Conservation (phyloP, 495 filamentous ascomycete species). For the Ramalina peruviana region DNA sequence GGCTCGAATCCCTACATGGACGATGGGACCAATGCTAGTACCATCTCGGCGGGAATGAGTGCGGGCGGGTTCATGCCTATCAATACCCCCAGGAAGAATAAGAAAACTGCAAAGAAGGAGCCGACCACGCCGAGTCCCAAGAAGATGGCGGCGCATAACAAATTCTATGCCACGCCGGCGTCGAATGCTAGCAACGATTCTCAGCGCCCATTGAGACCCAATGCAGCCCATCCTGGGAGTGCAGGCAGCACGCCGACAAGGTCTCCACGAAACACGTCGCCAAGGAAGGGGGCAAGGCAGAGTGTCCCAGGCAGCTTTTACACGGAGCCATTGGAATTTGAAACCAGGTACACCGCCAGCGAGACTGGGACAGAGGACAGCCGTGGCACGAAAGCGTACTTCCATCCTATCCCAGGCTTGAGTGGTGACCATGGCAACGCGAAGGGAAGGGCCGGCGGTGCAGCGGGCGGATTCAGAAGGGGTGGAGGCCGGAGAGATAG, state of each 20-base stretch:
- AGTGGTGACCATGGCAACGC: constrained; percentile 29
- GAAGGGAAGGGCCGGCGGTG: constrained; percentile 23
- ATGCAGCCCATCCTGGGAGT: constrained; percentile 26
- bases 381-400: constrained; percentile 67
- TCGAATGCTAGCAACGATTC: constrained; percentile 41
- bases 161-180: constrained; percentile 30
- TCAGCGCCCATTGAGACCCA: constrained; percentile 35
- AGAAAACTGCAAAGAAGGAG: background rate
- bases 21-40: constrained; percentile 24
- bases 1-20: constrained; percentile 4
- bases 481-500: constrained; percentile 33
- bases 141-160: constrained; percentile 25
- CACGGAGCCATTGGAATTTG: constrained; percentile 39
- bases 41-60: constrained; percentile 28
- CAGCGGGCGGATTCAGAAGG: constrained; percentile 31
- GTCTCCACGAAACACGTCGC: constrained; percentile 15
- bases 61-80: constrained; percentile 16
- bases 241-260: constrained; percentile 19
- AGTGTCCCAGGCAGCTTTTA: constrained; percentile 32
- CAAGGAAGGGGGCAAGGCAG: constrained; percentile 19
- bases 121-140: constrained; percentile 20
- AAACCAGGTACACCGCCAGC: constrained; percentile 18
- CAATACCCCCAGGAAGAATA: constrained; percentile 5
- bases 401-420: constrained; percentile 64
- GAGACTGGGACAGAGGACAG: constrained; percentile 41